phyloP scores from a whole-genome alignment of 148 eudicot genomes.

The Chenopodium formosanum region DNA sequence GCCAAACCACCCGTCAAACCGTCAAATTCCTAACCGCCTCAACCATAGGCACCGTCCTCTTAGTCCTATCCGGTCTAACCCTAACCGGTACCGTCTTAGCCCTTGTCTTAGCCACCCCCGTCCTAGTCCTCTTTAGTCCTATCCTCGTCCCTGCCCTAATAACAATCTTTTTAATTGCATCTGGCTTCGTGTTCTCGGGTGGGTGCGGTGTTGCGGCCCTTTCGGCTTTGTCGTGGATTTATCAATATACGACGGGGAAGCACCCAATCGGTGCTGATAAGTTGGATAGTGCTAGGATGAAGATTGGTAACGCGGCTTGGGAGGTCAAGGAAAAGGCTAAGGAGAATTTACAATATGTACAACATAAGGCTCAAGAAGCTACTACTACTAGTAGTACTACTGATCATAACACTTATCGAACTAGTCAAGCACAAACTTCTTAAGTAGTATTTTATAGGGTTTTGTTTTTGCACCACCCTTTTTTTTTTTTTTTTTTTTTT shows the following conservation, averaged over 20 bases:
- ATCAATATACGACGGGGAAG: slow-evolving; percentile 38
- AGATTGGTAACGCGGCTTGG: slow-evolving; percentile 29
- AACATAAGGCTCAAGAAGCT: slow-evolving; percentile 20
- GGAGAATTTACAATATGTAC: slow-evolving; percentile 19
- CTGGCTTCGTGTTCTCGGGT: slow-evolving; percentile 42
- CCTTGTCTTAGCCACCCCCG: slow-evolving; percentile 21
- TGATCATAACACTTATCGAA: background rate
- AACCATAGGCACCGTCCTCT: slow-evolving; percentile 28
- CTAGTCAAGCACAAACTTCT: background rate
- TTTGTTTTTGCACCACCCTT: background rate
- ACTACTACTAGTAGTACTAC: background rate
- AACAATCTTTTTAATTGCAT: slow-evolving; percentile 14
- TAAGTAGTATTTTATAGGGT: background rate
- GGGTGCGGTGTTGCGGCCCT: slow-evolving; percentile 41
- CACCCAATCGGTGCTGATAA: slow-evolving; percentile 37
- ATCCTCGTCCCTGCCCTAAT: slow-evolving; percentile 34
- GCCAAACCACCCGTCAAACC: slow-evolving; percentile 25
- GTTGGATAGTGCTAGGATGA: slow-evolving; percentile 34
- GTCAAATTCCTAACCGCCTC: slow-evolving; percentile 37
- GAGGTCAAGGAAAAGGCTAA: slow-evolving; percentile 33
- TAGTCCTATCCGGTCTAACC: slow-evolving; percentile 28
- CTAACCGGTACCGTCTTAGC: slow-evolving; percentile 29
- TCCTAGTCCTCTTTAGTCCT: slow-evolving; percentile 36
- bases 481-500: background rate
- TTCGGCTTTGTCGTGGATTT: slow-evolving; percentile 37